Percentiles rank a stretch among this genome's conserved stretches.
These are phyloP conservation scores for Neoascochyta sp. DNA, from an alignment of 2,329 filamentous ascomycete species.

Conservation along the genomic window DNA sequence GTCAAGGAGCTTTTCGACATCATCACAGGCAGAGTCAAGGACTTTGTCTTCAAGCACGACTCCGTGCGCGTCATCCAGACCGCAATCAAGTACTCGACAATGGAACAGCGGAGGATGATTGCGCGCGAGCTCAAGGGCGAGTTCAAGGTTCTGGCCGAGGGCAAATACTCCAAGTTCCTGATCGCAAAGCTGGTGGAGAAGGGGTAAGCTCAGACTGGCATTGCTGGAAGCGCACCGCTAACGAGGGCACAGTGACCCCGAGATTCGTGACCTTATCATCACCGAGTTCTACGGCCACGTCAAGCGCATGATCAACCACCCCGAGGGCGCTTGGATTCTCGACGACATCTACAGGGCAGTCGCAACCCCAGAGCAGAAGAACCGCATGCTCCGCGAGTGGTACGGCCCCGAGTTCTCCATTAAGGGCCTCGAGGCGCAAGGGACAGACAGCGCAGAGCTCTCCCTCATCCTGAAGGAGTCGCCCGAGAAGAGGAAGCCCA, in stretches of 20 bases:
- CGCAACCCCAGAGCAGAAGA: conserved; percentile 82
- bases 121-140: conserved; percentile 80
- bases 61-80: conserved; percentile 95
- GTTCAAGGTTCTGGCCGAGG: conserved; percentile 82
- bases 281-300: conserved; percentile 94
- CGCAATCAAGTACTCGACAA: conserved; percentile 89
- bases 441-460: conserved; percentile 62
- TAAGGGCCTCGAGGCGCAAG: conserved; percentile 55
- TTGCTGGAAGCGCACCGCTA: conserved; percentile 10
- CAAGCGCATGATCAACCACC: conserved; percentile 88
- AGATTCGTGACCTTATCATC: conserved; percentile 83
- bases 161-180: conserved; percentile 94
- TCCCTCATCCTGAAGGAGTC: conserved; percentile 68
- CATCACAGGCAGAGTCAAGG: conserved; percentile 84
- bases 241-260: conserved; percentile 58
- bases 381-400: conserved; percentile 84
- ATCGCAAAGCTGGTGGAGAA: conserved; percentile 95
- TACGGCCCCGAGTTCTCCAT: conserved; percentile 91
- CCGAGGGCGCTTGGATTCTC: conserved; percentile 94
- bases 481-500: conserved; percentile 80
- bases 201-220: conserved; percentile 41
- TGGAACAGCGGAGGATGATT: conserved; percentile 80
- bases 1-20: conserved; percentile 88
- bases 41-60: conserved; percentile 98
- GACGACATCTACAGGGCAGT: conserved; percentile 93